Evolutionary conservation across 352 stramenopile species (phyloP).

Genomic region (Globisporangium middletonii): DNA sequence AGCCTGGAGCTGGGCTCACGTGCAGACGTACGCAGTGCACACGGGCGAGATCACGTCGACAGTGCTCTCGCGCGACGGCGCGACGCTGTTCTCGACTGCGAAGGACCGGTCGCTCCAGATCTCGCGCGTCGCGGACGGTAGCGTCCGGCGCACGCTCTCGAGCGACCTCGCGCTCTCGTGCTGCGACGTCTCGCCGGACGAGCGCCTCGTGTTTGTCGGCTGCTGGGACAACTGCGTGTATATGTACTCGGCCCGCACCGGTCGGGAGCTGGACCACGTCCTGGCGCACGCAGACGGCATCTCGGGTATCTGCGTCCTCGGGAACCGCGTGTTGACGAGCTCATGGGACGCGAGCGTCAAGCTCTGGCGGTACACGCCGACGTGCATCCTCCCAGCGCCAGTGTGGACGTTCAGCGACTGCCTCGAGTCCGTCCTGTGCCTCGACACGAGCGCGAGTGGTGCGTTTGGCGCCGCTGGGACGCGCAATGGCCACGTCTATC

Average conservation of each 20-base stretch:
- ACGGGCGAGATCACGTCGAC: conserved; percentile 55
- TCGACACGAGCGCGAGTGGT: conserved; percentile 57
- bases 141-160: conserved; percentile 23
- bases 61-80: conserved; percentile 45
- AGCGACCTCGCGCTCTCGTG: conserved; percentile 46
- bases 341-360: conserved; percentile 79
- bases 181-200: conserved; percentile 64
- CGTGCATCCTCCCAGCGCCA: conserved; percentile 36
- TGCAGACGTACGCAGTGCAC: conserved; percentile 32
- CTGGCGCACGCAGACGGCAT: conserved; percentile 65
- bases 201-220: conserved; percentile 51
- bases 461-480: conserved; percentile 41
- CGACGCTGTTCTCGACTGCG: conserved; percentile 54
- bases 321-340: conserved; percentile 57
- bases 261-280: conserved; percentile 50
- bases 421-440: conserved; percentile 56
- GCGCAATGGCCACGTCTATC: conserved; percentile 49
- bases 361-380: conserved; percentile 62
- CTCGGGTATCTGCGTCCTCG: conserved; percentile 56
- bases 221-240: conserved; percentile 74
- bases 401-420: conserved; percentile 56
- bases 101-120: conserved; percentile 69
- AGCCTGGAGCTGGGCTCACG: conserved; percentile 51
- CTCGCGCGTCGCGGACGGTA: conserved; percentile 23
- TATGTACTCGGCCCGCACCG: conserved; percentile 62